phyloP scores from a whole-genome alignment of 169 alveolate species.

The Babesia ovata region DNA sequence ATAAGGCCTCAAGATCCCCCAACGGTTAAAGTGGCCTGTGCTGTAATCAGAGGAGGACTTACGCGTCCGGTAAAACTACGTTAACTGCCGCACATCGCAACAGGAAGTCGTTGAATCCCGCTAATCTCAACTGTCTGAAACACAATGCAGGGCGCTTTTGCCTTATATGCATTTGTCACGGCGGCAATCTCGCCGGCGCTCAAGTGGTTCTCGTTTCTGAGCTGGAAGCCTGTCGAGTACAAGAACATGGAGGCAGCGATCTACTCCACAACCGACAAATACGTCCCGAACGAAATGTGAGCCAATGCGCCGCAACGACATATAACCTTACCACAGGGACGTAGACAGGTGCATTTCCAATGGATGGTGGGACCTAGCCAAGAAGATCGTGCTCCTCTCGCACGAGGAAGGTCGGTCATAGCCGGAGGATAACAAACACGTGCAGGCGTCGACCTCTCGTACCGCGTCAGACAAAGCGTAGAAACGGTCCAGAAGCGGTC shows the following conservation, averaged over 20 bases:
- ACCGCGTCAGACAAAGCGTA: conserved; percentile 39
- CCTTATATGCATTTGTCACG: conserved; percentile 6
- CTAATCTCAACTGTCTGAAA: no score
- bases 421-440: background rate
- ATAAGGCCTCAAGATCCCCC: no score
- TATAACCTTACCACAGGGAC: conserved; percentile 7
- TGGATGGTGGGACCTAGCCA: conserved; percentile 70
- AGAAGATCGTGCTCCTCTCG: conserved; percentile 46
- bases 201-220: background rate
- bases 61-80: no score
- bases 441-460: conserved; percentile 60
- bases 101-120: no score
- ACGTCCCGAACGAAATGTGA: conserved; percentile 52
- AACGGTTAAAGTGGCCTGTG: no score
- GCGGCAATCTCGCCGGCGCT: background rate
- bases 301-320: background rate
- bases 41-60: no score
- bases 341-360: conserved; percentile 59
- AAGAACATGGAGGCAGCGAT: conserved; percentile 30
- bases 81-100: no score
- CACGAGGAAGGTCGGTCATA: conserved; percentile 54
- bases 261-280: conserved; percentile 30
- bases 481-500: conserved; percentile 55
- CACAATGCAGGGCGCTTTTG: conserved; percentile 8
- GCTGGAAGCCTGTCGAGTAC: conserved; percentile 40